These are phyloP conservation scores for Echeveria elegans DNA, from an alignment of 164 flowering plant species.

Conservation along the genomic window DNA sequence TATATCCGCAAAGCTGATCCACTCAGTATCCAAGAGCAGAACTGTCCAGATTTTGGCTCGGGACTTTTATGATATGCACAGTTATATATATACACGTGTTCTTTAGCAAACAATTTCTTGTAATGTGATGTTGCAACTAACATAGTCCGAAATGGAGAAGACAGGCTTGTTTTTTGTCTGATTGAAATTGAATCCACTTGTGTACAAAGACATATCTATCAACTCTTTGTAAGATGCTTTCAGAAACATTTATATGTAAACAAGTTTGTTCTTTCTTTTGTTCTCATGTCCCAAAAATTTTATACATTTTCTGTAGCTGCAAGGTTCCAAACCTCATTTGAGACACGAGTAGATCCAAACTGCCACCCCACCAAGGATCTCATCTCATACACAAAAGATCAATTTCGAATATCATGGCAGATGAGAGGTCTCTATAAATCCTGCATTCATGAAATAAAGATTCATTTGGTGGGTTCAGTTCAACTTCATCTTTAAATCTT, in stretches of 20 bases:
- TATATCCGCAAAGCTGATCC: constrained; percentile 2
- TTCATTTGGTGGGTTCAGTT: background rate
- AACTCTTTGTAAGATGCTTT: constrained; percentile 1
- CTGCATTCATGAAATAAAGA: background rate
- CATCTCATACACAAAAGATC: constrained; percentile 1
- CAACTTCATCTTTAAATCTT: background rate
- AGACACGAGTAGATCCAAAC: constrained; percentile 4
- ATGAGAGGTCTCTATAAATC: constrained; percentile 4
- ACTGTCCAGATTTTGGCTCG: background rate
- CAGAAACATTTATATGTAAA: background rate
- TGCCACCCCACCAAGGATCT: constrained; percentile 1
- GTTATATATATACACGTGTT: background rate
- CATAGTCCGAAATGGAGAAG: background rate
- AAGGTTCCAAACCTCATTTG: constrained; percentile 1
- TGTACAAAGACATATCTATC: constrained; percentile 1
- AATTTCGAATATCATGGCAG: background rate
- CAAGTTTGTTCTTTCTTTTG: constrained; percentile 5
- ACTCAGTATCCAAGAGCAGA: background rate
- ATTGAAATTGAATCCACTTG: background rate
- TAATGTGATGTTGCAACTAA: background rate
- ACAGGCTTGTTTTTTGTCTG: background rate
- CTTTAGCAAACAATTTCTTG: background rate
- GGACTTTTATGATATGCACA: background rate
- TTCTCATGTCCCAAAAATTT: background rate
- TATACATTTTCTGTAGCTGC: background rate